A percentile compares a stretch with the other conserved stretches of the same genome.
These are phyloP conservation scores for Phytophthora pini DNA, from an alignment of 352 stramenopile species.

Conservation along the genomic window DNA sequence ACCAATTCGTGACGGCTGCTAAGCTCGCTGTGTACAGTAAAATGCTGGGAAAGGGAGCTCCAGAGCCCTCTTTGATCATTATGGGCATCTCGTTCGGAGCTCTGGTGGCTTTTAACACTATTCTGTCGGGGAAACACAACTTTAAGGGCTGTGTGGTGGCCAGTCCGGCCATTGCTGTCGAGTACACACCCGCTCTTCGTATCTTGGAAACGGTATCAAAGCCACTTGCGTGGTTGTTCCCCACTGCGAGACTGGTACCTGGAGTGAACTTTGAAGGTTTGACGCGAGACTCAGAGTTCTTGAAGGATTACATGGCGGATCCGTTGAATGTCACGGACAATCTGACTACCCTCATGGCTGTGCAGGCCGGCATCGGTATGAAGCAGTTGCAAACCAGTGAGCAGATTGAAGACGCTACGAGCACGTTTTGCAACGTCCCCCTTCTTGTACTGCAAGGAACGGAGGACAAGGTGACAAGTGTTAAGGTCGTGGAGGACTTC, in stretches of 20 bases:
- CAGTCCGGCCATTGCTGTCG: slow-evolving; percentile 65
- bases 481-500: slow-evolving; percentile 55
- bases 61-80: slow-evolving; percentile 46
- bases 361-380: slow-evolving; percentile 48
- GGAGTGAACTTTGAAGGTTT: slow-evolving; percentile 58
- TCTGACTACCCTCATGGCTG: slow-evolving; percentile 53
- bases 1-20: slow-evolving; percentile 56
- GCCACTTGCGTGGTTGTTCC: slow-evolving; percentile 51
- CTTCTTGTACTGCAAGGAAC: slow-evolving; percentile 54
- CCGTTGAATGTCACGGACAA: slow-evolving; percentile 52
- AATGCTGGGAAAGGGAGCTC: slow-evolving; percentile 34
- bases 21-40: slow-evolving; percentile 44
- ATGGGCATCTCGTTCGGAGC: slow-evolving; percentile 77
- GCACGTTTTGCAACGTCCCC: slow-evolving; percentile 37
- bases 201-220: slow-evolving; percentile 47
- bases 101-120: slow-evolving; percentile 65
- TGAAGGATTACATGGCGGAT: slow-evolving; percentile 63
- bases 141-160: slow-evolving; percentile 62
- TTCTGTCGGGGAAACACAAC: slow-evolving; percentile 51
- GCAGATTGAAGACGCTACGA: slow-evolving; percentile 40
- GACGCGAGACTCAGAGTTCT: slow-evolving; percentile 44
- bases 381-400: slow-evolving; percentile 34
- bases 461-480: slow-evolving; percentile 57
- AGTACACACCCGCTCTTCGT: slow-evolving; percentile 56
- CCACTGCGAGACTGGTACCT: slow-evolving; percentile 52